Conservation (phyloP, 2,329 filamentous ascomycete species). For the Pseudocercospora eumusae region DNA sequence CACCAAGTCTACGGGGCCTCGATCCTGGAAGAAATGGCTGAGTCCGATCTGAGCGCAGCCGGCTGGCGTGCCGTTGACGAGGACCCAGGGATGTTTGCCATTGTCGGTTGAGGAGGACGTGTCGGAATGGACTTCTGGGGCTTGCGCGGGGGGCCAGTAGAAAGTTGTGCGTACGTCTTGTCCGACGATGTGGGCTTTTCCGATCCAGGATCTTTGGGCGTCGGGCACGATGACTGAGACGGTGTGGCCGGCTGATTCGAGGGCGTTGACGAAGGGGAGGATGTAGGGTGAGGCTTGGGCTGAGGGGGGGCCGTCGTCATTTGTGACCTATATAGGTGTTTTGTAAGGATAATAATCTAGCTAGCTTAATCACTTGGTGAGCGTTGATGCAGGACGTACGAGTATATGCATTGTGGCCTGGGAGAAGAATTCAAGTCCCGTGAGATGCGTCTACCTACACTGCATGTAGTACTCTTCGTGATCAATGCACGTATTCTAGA, state of each 20-base stretch:
- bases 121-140: slow-evolving; percentile 31
- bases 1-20: slow-evolving; percentile 49
- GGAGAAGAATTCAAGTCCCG: not conserved
- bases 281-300: slow-evolving; percentile 53
- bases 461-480: too few relatives aligned
- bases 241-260: slow-evolving; percentile 69
- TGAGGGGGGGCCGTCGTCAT: slow-evolving; percentile 56
- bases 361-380: not conserved
- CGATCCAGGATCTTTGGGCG: slow-evolving; percentile 94
- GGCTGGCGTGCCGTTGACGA: slow-evolving; percentile 54
- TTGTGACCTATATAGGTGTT: slow-evolving; percentile 49
- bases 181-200: slow-evolving; percentile 94
- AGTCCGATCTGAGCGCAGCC: slow-evolving; percentile 54
- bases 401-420: slow-evolving; percentile 9
- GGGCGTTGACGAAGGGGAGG: slow-evolving; percentile 48
- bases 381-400: not conserved
- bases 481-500: too few relatives aligned
- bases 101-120: slow-evolving; percentile 35
- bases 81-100: slow-evolving; percentile 49
- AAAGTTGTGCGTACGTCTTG: slow-evolving; percentile 69
- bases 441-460: too few relatives aligned
- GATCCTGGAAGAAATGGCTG: slow-evolving; percentile 49
- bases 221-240: slow-evolving; percentile 91
- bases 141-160: slow-evolving; percentile 51
- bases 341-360: not conserved